Conservation (phyloP, 768 basidiomycete species). For the Gymnopilus dilepis region DNA sequence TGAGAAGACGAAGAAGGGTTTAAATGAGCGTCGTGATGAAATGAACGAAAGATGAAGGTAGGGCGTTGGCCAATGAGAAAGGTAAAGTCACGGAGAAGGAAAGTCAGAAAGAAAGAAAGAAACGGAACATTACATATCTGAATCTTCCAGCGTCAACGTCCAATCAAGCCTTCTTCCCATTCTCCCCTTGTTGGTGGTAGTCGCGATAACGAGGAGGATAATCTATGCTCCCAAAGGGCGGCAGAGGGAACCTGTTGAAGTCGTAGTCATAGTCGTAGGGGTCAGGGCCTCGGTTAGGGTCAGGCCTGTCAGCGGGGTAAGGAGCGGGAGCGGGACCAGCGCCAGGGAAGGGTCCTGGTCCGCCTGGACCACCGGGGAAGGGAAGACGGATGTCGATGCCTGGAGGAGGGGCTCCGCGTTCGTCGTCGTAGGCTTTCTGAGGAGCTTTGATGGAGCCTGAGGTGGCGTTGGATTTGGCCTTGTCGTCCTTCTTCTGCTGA, state of each 20-base stretch:
- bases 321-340: not conserved
- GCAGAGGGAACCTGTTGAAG: not conserved
- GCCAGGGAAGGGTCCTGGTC: not conserved
- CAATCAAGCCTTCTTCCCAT: not conserved
- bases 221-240: not conserved
- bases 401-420: not conserved
- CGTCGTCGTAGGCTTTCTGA: not conserved
- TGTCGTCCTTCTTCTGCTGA: not conserved
- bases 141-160: not conserved
- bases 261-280: slow-evolving; percentile 2
- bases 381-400: slow-evolving; percentile 4
- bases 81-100: not conserved
- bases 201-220: slow-evolving; percentile 4
- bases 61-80: not conserved
- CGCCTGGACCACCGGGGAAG: not conserved
- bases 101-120: not conserved
- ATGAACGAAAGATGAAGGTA: not conserved
- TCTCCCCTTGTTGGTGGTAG: not conserved
- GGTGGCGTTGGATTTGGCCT: not conserved
- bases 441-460: not conserved
- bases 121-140: not conserved
- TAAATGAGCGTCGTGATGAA: not conserved
- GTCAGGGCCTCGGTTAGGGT: not conserved
- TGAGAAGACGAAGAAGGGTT: not conserved
- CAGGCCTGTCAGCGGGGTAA: not conserved